phyloP scores from a whole-genome alignment of 2,329 filamentous ascomycete genomes.

The Septoria petroselini region DNA sequence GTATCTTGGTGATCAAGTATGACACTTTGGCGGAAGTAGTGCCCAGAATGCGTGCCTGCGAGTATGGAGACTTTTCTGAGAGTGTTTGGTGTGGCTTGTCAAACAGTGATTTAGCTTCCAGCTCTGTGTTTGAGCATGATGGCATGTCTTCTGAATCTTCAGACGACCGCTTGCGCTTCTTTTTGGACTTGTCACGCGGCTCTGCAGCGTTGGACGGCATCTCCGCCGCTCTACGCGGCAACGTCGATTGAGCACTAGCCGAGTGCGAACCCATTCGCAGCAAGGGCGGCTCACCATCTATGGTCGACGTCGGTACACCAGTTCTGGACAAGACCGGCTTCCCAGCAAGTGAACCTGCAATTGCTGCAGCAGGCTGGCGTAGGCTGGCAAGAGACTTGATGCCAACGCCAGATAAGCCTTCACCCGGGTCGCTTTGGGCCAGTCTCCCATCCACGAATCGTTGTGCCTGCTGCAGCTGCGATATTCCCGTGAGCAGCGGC shows the following conservation, averaged over 20 bases:
- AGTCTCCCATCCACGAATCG: constrained; percentile 48
- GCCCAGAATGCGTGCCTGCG: constrained; percentile 63
- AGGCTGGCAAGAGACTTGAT: constrained; percentile 30
- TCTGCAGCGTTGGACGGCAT: constrained; percentile 1
- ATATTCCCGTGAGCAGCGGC: constrained; percentile 55
- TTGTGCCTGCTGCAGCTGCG: constrained; percentile 56
- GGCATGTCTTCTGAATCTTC: background rate
- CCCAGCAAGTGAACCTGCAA: background rate
- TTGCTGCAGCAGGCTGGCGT: background rate
- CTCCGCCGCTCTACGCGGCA: background rate
- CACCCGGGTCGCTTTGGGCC: constrained; percentile 30
- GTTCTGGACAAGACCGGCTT: constrained; percentile 34
- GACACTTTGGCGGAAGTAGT: constrained; percentile 84
- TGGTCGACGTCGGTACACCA: constrained; percentile 43
- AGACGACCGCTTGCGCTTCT: background rate
- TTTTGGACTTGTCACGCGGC: background rate
- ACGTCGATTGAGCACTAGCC: background rate
- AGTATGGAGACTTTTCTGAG: constrained; percentile 51
- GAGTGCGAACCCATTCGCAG: constrained; percentile 5
- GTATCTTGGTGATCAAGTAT: constrained; percentile 73
- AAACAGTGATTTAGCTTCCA: background rate
- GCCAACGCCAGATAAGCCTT: constrained; percentile 35
- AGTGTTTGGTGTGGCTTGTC: background rate
- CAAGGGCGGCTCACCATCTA: constrained; percentile 39
- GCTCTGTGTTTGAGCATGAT: background rate